Evolutionary conservation across 345 rosid species (phyloP), one percentile per base, ranked within the genome.

Genomic region (Eucalyptus brandiana): DNA sequence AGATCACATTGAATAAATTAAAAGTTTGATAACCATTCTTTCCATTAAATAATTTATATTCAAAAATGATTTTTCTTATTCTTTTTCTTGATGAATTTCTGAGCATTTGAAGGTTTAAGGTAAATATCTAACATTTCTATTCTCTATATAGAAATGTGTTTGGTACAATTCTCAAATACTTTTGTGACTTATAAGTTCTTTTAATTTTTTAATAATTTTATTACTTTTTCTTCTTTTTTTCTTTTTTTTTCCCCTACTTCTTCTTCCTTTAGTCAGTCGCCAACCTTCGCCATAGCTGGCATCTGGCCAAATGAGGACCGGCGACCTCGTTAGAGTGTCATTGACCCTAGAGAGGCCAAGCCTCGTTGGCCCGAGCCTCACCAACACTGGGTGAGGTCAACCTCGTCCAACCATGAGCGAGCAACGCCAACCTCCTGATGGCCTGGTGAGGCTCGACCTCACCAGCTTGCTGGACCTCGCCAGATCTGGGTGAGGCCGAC

Each of bases 21-120:
- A 51, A 51, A 51, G 9, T 51, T 51, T 51, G 9, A 0, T 51
- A n/a, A n/a, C n/a, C n/a, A n/a, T n/a, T n/a, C n/a, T n/a, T n/a
- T n/a, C n/a, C n/a, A n/a, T n/a, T n/a, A n/a, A n/a, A n/a, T n/a
- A 51, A 18, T 18, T 51, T 18, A 0, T 3, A 0, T 0, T 51
- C 0, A 18, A 0, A 51, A 51, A 18, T 51, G 23, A 0, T 51
- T 51, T 51, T 18, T 51, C 9, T 7, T 0, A 51, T 51, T 50
- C 7, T 0, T 51, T 18, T 18, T 51, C 4, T 7, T 0, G 1
- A 18, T 0, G 4, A 51, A 9, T 18, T 51, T 51, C 0, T 49
- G 9, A 51, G 2, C 0, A 17, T 51, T 51, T 51, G 9, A 51
- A 51, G 0, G 54, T 3, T 3, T 49, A 1, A 0, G 0, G 4